Conservation (phyloP, 2,329 filamentous ascomycete species). For the Ceratocystis harringtonii region DNA sequence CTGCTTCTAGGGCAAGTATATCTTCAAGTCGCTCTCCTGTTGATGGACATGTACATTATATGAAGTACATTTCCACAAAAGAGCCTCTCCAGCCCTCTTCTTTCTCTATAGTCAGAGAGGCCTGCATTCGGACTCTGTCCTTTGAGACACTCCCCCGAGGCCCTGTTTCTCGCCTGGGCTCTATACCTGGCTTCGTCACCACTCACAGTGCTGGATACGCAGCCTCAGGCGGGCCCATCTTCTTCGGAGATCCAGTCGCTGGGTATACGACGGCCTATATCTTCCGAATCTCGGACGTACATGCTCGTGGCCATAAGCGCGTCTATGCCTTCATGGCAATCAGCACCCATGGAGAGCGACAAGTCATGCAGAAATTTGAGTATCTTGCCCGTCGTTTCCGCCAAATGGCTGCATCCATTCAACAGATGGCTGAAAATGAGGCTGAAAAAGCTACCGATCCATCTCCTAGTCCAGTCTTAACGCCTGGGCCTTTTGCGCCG, state of each 20-base stretch:
- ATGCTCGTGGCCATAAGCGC: slow-evolving; percentile 52
- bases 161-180: slow-evolving; percentile 26
- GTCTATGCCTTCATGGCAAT: slow-evolving; percentile 53
- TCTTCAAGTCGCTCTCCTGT: slow-evolving; percentile 32
- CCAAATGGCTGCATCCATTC: slow-evolving; percentile 51
- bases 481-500: slow-evolving; percentile 23
- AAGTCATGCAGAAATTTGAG: slow-evolving; percentile 51
- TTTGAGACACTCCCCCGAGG: slow-evolving; percentile 49
- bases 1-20: slow-evolving; percentile 33
- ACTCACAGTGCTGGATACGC: slow-evolving; percentile 39
- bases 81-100: slow-evolving; percentile 46
- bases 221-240: slow-evolving; percentile 49
- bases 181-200: slow-evolving; percentile 34
- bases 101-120: slow-evolving; percentile 51
- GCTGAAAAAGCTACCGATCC: slow-evolving; percentile 39
- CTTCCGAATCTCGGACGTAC: slow-evolving; percentile 53
- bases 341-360: slow-evolving; percentile 48
- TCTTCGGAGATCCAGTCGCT: slow-evolving; percentile 49
- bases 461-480: slow-evolving; percentile 25
- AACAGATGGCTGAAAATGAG: slow-evolving; percentile 47
- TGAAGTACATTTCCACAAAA: slow-evolving; percentile 55
- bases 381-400: slow-evolving; percentile 47
- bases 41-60: slow-evolving; percentile 44
- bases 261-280: slow-evolving; percentile 58
- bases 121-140: slow-evolving; percentile 50